Evolutionary conservation across 192 early-diverging fungal species (phyloP).

Genomic region (Backusella sp.): DNA sequence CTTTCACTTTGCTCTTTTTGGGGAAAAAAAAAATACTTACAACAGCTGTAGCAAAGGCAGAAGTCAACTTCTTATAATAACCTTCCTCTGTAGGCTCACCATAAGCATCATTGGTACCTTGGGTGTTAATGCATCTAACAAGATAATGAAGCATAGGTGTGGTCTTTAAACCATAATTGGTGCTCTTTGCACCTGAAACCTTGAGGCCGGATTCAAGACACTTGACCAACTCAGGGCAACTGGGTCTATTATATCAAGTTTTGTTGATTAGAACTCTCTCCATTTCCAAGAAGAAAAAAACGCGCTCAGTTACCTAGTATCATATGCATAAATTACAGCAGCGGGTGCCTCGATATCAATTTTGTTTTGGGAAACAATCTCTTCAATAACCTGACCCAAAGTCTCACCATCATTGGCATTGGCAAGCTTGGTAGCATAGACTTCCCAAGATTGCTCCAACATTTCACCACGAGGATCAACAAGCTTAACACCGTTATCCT

Average conservation of each 20-base stretch:
- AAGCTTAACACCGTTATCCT: conserved; percentile 98
- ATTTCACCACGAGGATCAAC: conserved; percentile 99
- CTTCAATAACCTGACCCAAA: conserved; percentile 57
- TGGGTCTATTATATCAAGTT: conserved; percentile 58
- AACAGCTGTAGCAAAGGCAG: conserved; percentile 81
- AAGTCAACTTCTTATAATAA: conserved; percentile 88
- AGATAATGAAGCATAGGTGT: conserved; percentile 97
- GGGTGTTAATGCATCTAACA: conserved; percentile 31
- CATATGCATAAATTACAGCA: conserved; percentile 81
- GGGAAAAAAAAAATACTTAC: conserved; percentile 42
- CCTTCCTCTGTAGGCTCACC: conserved; percentile 80
- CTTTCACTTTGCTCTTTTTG: background rate
- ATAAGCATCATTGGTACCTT: conserved; percentile 26
- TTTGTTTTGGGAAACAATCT: conserved; percentile 59
- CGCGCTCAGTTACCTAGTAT: conserved; percentile 73
- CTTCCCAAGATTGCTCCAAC: conserved; percentile 96
- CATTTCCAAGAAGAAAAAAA: background rate
- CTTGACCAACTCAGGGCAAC: conserved; percentile 75
- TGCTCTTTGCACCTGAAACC: conserved; percentile 64
- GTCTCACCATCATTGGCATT: conserved; percentile 74
- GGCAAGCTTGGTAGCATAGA: conserved; percentile 83
- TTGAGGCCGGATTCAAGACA: conserved; percentile 82
- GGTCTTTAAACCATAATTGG: conserved; percentile 85
- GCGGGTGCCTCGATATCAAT: conserved; percentile 73
- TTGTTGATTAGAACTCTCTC: background rate